A percentile compares a stretch with the other conserved stretches of the same genome.
These are phyloP conservation scores for Pisolithus marmoratus DNA, from an alignment of 768 basidiomycete genomes.

Conservation along the genomic window DNA sequence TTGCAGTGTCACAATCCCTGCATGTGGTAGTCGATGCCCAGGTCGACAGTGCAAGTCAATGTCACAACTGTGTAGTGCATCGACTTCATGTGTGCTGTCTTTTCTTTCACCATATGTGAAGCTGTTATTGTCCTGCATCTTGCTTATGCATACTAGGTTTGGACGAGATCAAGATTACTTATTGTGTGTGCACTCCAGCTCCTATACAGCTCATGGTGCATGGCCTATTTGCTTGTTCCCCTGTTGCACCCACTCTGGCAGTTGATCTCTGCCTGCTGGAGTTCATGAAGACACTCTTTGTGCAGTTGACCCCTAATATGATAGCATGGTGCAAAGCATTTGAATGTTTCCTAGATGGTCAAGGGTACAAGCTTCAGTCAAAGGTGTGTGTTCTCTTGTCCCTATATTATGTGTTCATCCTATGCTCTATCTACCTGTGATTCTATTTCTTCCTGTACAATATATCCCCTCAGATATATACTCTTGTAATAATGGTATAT, in stretches of 20 bases:
- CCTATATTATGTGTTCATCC: background rate
- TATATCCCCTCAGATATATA: too few species aligned
- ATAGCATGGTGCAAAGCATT: slow-evolving; percentile 10
- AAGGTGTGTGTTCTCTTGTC: too few species aligned
- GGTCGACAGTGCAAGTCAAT: background rate
- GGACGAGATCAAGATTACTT: slow-evolving; percentile 2
- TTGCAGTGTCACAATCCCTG: background rate
- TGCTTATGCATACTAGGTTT: background rate
- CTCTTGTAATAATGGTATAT: too few species aligned
- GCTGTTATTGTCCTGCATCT: too few species aligned
- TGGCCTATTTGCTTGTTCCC: slow-evolving; percentile 26
- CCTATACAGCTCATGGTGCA: slow-evolving; percentile 18
- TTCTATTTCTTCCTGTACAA: too few species aligned
- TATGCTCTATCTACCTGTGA: too few species aligned
- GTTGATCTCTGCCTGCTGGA: slow-evolving; percentile 28
- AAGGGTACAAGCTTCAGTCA: slow-evolving; percentile 7
- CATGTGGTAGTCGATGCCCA: background rate
- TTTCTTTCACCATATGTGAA: background rate
- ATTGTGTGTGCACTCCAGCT: slow-evolving; percentile 11
- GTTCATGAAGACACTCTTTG: too few species aligned
- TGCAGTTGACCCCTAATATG: slow-evolving; percentile 4
- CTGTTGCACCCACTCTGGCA: slow-evolving; percentile 23
- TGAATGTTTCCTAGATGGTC: slow-evolving; percentile 8
- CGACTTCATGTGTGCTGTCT: background rate
- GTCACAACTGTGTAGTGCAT: background rate